Percentiles rank a stretch among this genome's conserved stretches.
Evolutionary conservation across 306 rosid species (phyloP).

Genomic region (Gillenia trifoliata): DNA sequence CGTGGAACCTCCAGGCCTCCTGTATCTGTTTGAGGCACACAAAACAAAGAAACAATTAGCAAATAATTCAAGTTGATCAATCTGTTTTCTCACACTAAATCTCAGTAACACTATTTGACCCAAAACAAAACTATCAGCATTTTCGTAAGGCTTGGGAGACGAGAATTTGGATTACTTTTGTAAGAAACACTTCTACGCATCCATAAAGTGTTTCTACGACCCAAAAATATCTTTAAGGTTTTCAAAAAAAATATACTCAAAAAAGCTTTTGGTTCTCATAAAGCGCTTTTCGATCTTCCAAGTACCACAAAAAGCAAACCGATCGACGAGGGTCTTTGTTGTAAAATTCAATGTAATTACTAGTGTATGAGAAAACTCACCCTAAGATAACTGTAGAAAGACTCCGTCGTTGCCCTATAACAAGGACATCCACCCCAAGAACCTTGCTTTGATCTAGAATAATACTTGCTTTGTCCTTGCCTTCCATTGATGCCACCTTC

Average conservation of each 20-base stretch:
- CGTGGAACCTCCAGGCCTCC: conserved; percentile 38
- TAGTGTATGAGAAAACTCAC: conserved; percentile 24
- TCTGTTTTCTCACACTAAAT: neutral
- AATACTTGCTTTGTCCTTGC: conserved; percentile 45
- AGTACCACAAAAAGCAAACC: too few relatives aligned
- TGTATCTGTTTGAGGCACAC: conserved; percentile 38
- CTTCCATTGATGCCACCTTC: conserved; percentile 42
- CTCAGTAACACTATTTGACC: neutral
- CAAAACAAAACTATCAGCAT: neutral
- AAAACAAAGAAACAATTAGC: neutral
- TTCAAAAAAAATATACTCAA: too few relatives aligned
- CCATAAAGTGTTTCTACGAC: too few relatives aligned
- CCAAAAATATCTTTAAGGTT: too few relatives aligned
- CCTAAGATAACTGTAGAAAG: conserved; percentile 63
- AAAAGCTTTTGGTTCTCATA: too few relatives aligned
- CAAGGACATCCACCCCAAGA: conserved; percentile 46
- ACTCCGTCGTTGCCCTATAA: conserved; percentile 65
- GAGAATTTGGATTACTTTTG: too few relatives aligned
- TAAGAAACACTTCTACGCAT: too few relatives aligned
- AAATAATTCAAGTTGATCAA: neutral
- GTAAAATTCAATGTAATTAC: neutral
- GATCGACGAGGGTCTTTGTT: too few relatives aligned
- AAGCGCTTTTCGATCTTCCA: too few relatives aligned
- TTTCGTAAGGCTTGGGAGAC: too few relatives aligned
- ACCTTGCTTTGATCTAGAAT: conserved; percentile 40